Percentiles rank a stretch among this genome's conserved stretches.
phyloP scores from a whole-genome alignment of 306 rosid genomes.

The Dalbergia cultrata region DNA sequence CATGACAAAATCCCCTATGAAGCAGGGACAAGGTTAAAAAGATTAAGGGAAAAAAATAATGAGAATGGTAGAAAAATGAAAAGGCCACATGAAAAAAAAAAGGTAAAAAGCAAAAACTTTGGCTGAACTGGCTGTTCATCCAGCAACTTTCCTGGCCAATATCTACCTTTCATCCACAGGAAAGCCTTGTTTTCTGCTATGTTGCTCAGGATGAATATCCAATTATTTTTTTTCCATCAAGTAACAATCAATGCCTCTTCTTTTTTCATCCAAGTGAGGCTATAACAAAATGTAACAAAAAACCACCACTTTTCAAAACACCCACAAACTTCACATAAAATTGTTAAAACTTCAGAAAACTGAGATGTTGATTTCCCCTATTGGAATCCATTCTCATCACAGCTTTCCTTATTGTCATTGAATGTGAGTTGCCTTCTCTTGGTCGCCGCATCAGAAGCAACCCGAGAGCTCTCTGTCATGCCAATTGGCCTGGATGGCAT shows the following conservation, averaged over 20 bases:
- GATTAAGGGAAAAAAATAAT: slow-evolving; percentile 22
- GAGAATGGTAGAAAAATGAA: neutral
- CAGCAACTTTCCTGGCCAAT: slow-evolving; percentile 50
- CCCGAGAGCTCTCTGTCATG: slow-evolving; percentile 44
- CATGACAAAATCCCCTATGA: slow-evolving; percentile 44
- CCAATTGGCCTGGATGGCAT: slow-evolving; percentile 30
- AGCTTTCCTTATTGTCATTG: slow-evolving; percentile 34
- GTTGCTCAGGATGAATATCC: slow-evolving; percentile 37
- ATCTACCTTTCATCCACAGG: slow-evolving; percentile 46
- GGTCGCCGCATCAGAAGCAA: slow-evolving; percentile 35
- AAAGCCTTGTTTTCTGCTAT: slow-evolving; percentile 46
- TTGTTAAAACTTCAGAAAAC: slow-evolving; percentile 7
- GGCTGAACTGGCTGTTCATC: slow-evolving; percentile 42
- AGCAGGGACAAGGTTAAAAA: slow-evolving; percentile 16
- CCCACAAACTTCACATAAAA: slow-evolving; percentile 30
- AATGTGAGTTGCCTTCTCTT: slow-evolving; percentile 54
- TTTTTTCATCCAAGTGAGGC: neutral
- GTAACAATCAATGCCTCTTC: slow-evolving; percentile 44
- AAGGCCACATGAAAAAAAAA: neutral
- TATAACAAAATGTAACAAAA: neutral
- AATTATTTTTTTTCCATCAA: slow-evolving; percentile 46
- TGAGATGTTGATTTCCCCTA: slow-evolving; percentile 7
- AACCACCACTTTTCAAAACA: neutral
- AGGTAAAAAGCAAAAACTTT: slow-evolving; percentile 39
- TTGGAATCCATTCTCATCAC: slow-evolving; percentile 45